Evolutionary conservation across 495 filamentous ascomycete species (phyloP).

Genomic region (Aspergillus steynii): DNA sequence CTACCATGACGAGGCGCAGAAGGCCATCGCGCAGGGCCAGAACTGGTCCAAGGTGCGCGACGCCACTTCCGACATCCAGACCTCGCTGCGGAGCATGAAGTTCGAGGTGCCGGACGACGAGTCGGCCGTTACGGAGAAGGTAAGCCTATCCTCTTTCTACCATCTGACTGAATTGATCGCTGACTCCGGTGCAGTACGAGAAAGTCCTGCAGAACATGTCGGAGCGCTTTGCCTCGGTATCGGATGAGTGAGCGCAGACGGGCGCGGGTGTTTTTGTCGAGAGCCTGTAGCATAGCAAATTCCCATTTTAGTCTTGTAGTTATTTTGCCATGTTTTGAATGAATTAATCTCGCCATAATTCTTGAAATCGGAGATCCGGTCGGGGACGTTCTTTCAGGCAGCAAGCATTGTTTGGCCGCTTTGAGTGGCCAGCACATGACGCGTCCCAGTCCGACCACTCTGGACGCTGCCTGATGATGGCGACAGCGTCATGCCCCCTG

Average conservation of each 20-base stretch:
- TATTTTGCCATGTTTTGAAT: conserved; percentile 21
- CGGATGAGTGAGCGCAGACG: conserved; percentile 71
- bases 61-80: conserved; percentile 82
- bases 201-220: conserved; percentile 84
- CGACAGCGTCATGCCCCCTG: no score
- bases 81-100: conserved; percentile 83
- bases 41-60: conserved; percentile 92
- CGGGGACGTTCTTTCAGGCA: conserved; percentile 1
- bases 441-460: conserved; percentile 5
- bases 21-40: conserved; percentile 86
- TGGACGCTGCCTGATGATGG: neutral
- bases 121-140: conserved; percentile 75
- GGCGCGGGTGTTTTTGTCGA: conserved; percentile 23
- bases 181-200: conserved; percentile 66
- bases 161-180: no score
- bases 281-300: conserved; percentile 41
- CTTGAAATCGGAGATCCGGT: neutral
- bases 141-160: conserved; percentile 32
- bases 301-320: conserved; percentile 39
- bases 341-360: neutral
- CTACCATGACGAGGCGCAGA: conserved; percentile 96
- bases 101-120: conserved; percentile 87
- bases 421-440: conserved; percentile 22
- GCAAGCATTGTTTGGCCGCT: conserved; percentile 16
- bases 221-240: conserved; percentile 92